Evolutionary conservation across 2,329 filamentous ascomycete genomes (phyloP).

Genomic region (Penicillium sclerotiorum): DNA sequence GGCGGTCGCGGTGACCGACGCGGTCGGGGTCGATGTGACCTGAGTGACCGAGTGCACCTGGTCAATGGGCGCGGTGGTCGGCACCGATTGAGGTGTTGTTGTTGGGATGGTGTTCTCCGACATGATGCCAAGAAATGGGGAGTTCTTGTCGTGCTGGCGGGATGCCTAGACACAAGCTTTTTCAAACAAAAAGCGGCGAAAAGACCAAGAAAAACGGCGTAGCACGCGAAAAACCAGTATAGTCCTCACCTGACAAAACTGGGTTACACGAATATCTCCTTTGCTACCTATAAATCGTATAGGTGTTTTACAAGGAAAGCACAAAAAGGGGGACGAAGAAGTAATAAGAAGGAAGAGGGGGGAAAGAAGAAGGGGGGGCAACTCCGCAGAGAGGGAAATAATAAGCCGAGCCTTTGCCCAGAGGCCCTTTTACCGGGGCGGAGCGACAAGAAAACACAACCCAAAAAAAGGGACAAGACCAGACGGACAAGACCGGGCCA

Average conservation of each 20-base stretch:
- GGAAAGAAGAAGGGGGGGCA: constrained; percentile 13
- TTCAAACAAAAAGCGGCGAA: constrained; percentile 9
- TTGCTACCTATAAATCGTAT: not conserved
- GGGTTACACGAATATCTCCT: not conserved
- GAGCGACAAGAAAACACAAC: constrained; percentile 32
- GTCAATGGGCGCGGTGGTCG: constrained; percentile 29
- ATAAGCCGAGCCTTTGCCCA: constrained; percentile 40
- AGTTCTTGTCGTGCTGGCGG: constrained; percentile 36
- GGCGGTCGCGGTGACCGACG: constrained; percentile 39
- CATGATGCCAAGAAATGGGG: constrained; percentile 44
- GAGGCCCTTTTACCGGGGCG: constrained; percentile 33
- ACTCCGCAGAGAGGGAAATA: constrained; percentile 24
- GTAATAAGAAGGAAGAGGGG: constrained; percentile 9
- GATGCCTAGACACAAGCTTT: constrained; percentile 24
- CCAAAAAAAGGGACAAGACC: constrained; percentile 22
- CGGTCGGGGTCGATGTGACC: constrained; percentile 26
- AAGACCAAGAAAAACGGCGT: not conserved
- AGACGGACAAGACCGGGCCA: constrained; percentile 38
- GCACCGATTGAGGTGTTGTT: constrained; percentile 27
- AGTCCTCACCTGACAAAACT: not conserved
- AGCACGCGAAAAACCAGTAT: no score
- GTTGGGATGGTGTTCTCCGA: constrained; percentile 39
- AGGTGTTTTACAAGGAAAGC: not conserved
- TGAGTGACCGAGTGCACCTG: constrained; percentile 28
- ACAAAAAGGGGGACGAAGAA: not conserved